phyloP scores from a whole-genome alignment of 106 monocot genomes.

The Phalaenopsis aphrodite region DNA sequence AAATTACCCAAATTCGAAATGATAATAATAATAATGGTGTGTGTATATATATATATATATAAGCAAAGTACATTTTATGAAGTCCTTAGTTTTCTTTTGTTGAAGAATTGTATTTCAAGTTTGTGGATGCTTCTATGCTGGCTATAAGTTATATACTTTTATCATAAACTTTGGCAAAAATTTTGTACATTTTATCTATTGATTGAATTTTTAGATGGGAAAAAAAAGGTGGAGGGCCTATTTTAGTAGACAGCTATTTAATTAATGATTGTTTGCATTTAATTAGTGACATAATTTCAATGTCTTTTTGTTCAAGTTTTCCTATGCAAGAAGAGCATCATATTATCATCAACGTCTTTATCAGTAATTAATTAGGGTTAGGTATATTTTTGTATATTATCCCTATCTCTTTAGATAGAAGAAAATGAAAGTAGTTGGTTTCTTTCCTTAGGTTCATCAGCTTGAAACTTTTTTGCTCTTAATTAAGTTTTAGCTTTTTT shows the following conservation, averaged over 20 bases:
- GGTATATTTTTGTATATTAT: neutral
- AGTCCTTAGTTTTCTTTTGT: no score
- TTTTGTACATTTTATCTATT: no score
- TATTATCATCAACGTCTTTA: neutral
- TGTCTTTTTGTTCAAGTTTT: neutral
- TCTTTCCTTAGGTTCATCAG: neutral
- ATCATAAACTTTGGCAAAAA: no score
- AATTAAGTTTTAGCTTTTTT: neutral
- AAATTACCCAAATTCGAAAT: no score
- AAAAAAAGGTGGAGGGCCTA: neutral
- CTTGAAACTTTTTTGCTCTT: neutral
- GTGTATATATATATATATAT: no score
- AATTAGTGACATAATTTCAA: neutral
- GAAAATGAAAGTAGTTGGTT: neutral
- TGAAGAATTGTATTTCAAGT: no score
- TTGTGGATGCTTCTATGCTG: no score
- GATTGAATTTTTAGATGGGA: no score
- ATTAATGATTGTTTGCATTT: neutral
- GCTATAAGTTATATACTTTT: no score
- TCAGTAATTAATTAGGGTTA: conserved; percentile 5
- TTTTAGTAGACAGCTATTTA: neutral
- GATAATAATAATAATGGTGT: no score
- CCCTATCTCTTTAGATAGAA: neutral
- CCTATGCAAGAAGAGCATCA: neutral
- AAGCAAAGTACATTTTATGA: no score